Conservation (phyloP, 106 monocot genomes). For the Dioscorea alata region DNA sequence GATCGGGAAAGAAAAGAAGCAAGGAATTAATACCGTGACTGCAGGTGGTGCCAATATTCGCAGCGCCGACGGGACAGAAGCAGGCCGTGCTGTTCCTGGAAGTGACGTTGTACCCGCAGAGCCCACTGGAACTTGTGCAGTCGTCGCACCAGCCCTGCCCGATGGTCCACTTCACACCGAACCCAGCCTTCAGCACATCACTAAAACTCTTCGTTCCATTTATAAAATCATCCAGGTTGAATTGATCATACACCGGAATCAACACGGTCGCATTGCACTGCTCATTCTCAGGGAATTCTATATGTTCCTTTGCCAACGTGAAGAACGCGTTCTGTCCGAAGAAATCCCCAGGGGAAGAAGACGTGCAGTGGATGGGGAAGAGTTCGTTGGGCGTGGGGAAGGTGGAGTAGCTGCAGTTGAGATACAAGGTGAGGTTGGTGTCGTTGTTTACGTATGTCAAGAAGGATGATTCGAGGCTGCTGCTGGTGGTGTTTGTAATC, state of each 20-base stretch:
- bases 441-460: not conserved
- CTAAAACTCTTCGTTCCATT: not conserved
- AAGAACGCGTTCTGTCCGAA: not conserved
- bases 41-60: not conserved
- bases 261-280: not conserved
- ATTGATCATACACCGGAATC: not conserved
- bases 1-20: too few species aligned
- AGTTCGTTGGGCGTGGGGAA: not conserved
- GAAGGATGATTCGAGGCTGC: not conserved
- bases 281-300: not conserved
- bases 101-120: constrained; percentile 13
- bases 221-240: not conserved
- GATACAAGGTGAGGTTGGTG: not conserved
- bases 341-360: not conserved
- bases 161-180: constrained; percentile 11
- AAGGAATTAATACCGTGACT: too few species aligned
- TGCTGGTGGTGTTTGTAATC: not conserved
- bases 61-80: constrained; percentile 14
- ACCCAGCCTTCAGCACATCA: constrained; percentile 8
- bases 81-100: not conserved
- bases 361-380: too few species aligned
- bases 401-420: not conserved
- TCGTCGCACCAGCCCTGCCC: constrained; percentile 19
- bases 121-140: constrained; percentile 19
- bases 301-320: not conserved